Percentiles rank a stretch among this genome's conserved stretches.
phyloP scores from a whole-genome alignment of 371 early-diverging fungal species.

The Batkoa obscura region DNA sequence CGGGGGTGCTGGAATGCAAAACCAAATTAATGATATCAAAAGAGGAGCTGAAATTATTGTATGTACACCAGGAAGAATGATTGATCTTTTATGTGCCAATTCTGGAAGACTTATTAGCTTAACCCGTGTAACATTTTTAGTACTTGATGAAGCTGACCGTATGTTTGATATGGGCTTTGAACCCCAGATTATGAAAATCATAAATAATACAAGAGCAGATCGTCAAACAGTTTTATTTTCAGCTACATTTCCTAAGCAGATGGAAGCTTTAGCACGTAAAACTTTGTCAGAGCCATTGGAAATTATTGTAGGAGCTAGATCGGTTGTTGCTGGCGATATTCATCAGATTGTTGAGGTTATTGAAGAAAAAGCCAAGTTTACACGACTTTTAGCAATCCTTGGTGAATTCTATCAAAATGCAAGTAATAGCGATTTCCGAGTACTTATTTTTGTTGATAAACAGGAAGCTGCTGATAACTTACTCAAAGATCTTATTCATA shows the following conservation, averaged over 20 bases:
- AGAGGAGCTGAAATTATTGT: conserved; percentile 87
- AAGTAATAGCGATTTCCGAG: conserved; percentile 27
- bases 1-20: conserved; percentile 93
- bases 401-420: conserved; percentile 51
- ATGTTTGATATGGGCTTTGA: conserved; percentile 34
- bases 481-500: conserved; percentile 57
- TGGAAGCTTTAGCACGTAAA: conserved; percentile 93
- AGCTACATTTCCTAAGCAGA: conserved; percentile 90
- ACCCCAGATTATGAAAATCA: conserved; percentile 2
- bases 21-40: conserved; percentile 70
- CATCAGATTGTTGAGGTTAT: conserved; percentile 77
- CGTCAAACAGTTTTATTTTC: conserved; percentile 52
- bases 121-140: conserved; percentile 10
- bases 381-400: conserved; percentile 71
- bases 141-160: conserved; percentile 96
- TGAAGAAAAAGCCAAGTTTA: conserved; percentile 67
- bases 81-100: conserved; percentile 81
- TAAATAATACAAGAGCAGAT: not conserved
- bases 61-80: conserved; percentile 94
- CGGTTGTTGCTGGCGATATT: conserved; percentile 75
- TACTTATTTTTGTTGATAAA: conserved; percentile 85
- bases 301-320: conserved; percentile 85
- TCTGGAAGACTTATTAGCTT: conserved; percentile 44
- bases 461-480: conserved; percentile 89
- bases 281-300: conserved; percentile 75